Percentiles rank a stretch among this genome's conserved stretches.
phyloP scores from a whole-genome alignment of 768 basidiomycete genomes.

The Termitomyces bulborhizus region DNA sequence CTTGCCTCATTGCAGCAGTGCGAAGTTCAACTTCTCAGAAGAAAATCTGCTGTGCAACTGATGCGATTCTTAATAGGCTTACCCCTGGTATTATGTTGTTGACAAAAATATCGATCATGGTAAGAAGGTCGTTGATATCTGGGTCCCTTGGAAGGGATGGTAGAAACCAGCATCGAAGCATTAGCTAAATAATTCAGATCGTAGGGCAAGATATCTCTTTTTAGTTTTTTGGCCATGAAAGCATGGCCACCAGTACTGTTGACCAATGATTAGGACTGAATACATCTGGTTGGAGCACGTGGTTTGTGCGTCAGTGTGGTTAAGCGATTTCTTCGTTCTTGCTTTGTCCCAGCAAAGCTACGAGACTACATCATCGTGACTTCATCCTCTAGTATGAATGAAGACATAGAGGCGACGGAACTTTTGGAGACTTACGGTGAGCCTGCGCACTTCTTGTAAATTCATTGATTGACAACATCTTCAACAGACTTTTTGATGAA shows the following conservation, averaged over 20 bases:
- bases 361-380: conserved; percentile 1
- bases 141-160: conserved; percentile 94
- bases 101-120: conserved; percentile 51
- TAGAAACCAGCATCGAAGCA: conserved; percentile 24
- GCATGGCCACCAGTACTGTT: background rate
- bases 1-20: conserved; percentile 73
- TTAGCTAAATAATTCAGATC: background rate
- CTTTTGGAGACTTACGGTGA: conserved; percentile 91
- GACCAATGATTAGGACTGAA: background rate
- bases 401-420: conserved; percentile 83
- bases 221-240: background rate
- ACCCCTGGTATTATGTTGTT: conserved; percentile 82
- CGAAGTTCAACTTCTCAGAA: conserved; percentile 9
- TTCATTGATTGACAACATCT: conserved; percentile 8
- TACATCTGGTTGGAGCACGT: conserved; percentile 5
- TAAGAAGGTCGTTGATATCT: conserved; percentile 65
- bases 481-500: conserved; percentile 93
- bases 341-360: conserved; percentile 2
- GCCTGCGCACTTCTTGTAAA: conserved; percentile 11
- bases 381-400: conserved; percentile 43
- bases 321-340: background rate
- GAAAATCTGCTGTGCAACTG: background rate
- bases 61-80: conserved; percentile 28
- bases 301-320: background rate
- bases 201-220: background rate